Evolutionary conservation across 2,329 filamentous ascomycete genomes (phyloP).

Genomic region (Penicillium sp.): DNA sequence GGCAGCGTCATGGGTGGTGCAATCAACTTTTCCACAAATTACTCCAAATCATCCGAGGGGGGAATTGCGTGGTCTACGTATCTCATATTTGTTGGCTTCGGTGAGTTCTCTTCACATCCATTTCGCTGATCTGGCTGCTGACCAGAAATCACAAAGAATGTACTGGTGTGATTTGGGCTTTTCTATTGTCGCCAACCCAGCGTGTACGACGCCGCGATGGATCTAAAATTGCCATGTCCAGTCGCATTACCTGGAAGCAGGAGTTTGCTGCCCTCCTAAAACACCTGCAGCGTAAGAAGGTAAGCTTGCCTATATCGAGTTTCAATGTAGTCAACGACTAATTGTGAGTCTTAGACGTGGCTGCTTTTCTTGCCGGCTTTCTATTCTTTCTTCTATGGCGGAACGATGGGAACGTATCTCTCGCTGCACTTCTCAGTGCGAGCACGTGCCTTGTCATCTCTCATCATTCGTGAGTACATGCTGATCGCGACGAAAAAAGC

Average conservation of each 20-base stretch:
- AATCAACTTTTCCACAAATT: conserved; percentile 1
- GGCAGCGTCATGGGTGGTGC: conserved; percentile 1
- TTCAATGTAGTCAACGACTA: background rate
- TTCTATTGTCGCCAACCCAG: background rate
- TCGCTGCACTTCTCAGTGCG: conserved; percentile 1
- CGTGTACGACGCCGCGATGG: background rate
- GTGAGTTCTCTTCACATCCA: background rate
- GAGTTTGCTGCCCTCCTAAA: background rate
- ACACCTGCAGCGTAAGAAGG: background rate
- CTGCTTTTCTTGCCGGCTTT: background rate
- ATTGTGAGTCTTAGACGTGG: background rate
- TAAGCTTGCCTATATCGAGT: background rate
- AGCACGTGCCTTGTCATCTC: background rate
- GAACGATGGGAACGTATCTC: background rate
- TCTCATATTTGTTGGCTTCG: background rate
- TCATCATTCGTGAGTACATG: background rate
- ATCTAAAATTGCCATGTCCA: background rate
- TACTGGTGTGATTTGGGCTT: background rate
- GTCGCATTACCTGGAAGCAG: background rate
- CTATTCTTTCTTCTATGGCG: conserved; percentile 1
- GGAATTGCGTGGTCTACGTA: background rate
- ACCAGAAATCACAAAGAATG: background rate
- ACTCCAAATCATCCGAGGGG: background rate
- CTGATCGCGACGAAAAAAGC: background rate
- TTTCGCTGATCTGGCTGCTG: background rate